Conservation (phyloP, 2,329 filamentous ascomycete species). For the Fonsecaea multimorphosa region DNA sequence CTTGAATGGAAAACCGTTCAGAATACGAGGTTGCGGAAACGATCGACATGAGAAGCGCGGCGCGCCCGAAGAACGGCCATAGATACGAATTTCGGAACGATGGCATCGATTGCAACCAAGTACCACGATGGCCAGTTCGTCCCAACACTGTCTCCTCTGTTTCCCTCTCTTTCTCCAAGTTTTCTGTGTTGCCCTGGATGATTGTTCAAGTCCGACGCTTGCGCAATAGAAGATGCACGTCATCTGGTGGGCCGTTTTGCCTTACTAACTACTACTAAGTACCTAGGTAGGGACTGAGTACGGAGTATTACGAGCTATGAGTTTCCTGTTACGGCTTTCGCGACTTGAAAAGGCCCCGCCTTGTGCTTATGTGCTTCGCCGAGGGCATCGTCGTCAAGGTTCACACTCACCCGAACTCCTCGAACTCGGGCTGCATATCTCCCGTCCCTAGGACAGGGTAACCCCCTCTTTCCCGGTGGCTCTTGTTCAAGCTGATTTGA, state of each 20-base stretch:
- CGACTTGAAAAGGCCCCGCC: neutral
- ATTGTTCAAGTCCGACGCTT: slow-evolving; percentile 17
- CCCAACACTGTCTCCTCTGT: neutral
- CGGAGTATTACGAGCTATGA: too few species aligned
- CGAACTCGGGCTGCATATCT: slow-evolving; percentile 8
- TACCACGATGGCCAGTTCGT: neutral
- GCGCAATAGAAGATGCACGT: slow-evolving; percentile 30
- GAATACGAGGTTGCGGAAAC: slow-evolving; percentile 1
- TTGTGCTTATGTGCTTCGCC: neutral
- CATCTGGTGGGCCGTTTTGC: slow-evolving; percentile 17
- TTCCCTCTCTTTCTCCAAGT: neutral
- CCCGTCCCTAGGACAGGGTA: slow-evolving; percentile 1
- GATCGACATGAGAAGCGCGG: neutral
- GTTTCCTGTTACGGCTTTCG: neutral
- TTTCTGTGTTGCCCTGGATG: neutral
- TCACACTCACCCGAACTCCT: slow-evolving; percentile 14
- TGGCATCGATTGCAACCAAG: neutral
- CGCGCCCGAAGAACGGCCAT: neutral
- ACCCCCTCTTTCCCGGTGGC: slow-evolving; percentile 3
- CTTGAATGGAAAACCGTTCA: neutral
- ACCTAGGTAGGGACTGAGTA: too few species aligned
- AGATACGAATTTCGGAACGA: neutral
- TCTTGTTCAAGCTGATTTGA: slow-evolving; percentile 30
- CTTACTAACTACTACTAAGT: neutral
- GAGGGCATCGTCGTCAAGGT: slow-evolving; percentile 1